phyloP scores from a whole-genome alignment of 176 grass and related monocot species.

The maize (Zea mays) region Zm-B73-REFERENCE-NAM-5.0 NC_050098.1:109184001-109184500 shows the following conservation, averaged over 20 bases:
- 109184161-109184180: not conserved
- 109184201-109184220: conserved; percentile 92
- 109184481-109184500: conserved; percentile 74
- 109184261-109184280: conserved; percentile 85
- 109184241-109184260: conserved; percentile 79
- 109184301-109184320: conserved; percentile 89
- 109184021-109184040: not conserved
- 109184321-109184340: conserved; percentile 83
- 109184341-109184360: conserved; percentile 49
- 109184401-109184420: too few species aligned
- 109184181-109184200: conserved; percentile 40
- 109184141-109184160: not conserved
- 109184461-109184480: conserved; percentile 64
- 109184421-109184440: conserved; percentile 5
- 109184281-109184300: conserved; percentile 72
- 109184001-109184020: too few species aligned
- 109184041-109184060: conserved; percentile 11
- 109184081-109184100: not conserved
- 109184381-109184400: not conserved
- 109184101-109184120: not conserved
- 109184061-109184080: not conserved
- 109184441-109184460: conserved; percentile 94
- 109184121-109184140: not conserved
- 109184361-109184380: not conserved
- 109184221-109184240: conserved; percentile 87